phyloP scores from a whole-genome alignment of 345 rosid species.

The Mercurialis annua region DNA sequence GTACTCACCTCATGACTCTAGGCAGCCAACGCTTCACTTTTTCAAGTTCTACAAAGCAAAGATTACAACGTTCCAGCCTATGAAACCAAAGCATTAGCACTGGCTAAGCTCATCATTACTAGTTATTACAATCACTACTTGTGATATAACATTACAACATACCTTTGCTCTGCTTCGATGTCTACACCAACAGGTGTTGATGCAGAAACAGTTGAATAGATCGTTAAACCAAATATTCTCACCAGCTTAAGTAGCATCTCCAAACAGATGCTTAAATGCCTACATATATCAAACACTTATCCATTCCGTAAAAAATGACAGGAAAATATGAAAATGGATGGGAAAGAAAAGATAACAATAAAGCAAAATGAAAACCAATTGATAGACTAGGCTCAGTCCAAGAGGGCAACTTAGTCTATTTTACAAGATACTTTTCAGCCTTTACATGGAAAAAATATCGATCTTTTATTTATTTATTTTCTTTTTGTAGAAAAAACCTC shows the following conservation, averaged over 20 bases:
- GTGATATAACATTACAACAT: constrained; percentile 7
- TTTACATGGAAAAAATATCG: neutral
- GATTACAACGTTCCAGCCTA: constrained; percentile 81
- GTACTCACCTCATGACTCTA: constrained; percentile 35
- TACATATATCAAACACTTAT: constrained; percentile 25
- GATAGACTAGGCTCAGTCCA: neutral
- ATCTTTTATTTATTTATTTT: too few species aligned
- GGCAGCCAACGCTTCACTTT: constrained; percentile 68
- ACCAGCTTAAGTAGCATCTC: constrained; percentile 88
- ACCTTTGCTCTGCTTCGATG: constrained; percentile 98
- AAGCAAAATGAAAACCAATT: neutral
- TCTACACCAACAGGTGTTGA: constrained; percentile 88
- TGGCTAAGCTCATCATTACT: constrained; percentile 3
- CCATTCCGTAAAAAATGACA: neutral
- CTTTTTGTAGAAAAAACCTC: too few species aligned
- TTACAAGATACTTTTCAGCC: too few species aligned
- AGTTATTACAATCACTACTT: neutral
- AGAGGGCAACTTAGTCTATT: neutral
- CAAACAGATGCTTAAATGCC: constrained; percentile 80
- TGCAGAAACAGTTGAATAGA: constrained; percentile 77
- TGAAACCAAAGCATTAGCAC: constrained; percentile 10
- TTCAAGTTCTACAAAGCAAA: constrained; percentile 87
- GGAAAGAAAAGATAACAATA: neutral
- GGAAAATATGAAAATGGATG: neutral
- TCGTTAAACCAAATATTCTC: constrained; percentile 70